Conservation (phyloP, 2,329 filamentous ascomycete genomes). For the Aspergillus proliferans region DNA sequence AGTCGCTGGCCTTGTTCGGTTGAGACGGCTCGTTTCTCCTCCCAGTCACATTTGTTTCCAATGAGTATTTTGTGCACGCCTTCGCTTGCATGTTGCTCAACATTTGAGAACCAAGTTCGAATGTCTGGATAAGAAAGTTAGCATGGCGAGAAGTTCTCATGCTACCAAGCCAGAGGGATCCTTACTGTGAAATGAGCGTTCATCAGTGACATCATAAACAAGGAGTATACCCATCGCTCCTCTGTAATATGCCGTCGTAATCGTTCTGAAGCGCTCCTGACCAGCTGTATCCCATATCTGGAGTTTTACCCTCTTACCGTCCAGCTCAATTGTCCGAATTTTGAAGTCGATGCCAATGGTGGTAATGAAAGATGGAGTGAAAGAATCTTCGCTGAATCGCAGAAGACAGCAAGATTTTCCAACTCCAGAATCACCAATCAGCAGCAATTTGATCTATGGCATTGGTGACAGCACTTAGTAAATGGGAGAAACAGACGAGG, state of each 20-base stretch:
- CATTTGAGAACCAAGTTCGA: slow-evolving; percentile 98
- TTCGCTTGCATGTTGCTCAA: slow-evolving; percentile 95
- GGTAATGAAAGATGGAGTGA: slow-evolving; percentile 95
- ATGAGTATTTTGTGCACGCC: slow-evolving; percentile 99
- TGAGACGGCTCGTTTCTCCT: slow-evolving; percentile 92
- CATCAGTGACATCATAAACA: slow-evolving; percentile 97
- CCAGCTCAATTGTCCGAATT: slow-evolving; percentile 97
- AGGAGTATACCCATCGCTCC: slow-evolving; percentile 97
- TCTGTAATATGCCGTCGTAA: slow-evolving; percentile 97
- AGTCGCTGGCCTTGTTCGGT: slow-evolving; percentile 89
- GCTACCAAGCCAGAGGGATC: slow-evolving; percentile 10
- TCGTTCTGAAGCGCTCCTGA: slow-evolving; percentile 96
- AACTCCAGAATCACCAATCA: slow-evolving; percentile 94
- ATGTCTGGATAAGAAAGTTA: slow-evolving; percentile 61
- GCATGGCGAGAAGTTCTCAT: slow-evolving; percentile 1
- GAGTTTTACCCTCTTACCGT: slow-evolving; percentile 97
- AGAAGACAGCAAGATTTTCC: slow-evolving; percentile 96
- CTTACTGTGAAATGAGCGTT: slow-evolving; percentile 91
- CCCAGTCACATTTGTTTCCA: slow-evolving; percentile 99
- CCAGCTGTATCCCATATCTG: slow-evolving; percentile 99
- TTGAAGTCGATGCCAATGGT: slow-evolving; percentile 99
- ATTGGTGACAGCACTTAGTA: slow-evolving; percentile 14
- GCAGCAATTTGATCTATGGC: slow-evolving; percentile 82
- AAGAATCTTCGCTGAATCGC: slow-evolving; percentile 95
- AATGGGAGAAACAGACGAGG: slow-evolving; percentile 4